Conservation (phyloP, 192 early-diverging fungal genomes). For the Coemansia sp. region DNA sequence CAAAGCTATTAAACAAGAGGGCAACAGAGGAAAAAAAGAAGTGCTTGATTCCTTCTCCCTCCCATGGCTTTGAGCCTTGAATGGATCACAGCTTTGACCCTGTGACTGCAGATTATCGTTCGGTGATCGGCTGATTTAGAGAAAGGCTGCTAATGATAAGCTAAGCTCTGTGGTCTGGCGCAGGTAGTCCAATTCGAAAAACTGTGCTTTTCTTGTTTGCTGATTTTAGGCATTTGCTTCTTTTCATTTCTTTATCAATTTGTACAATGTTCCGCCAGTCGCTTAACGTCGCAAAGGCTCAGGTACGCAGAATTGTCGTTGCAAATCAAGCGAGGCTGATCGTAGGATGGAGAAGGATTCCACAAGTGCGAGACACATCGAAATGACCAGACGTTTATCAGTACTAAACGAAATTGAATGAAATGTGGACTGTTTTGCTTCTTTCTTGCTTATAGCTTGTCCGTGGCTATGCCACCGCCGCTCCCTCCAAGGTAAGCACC, state of each 20-base stretch:
- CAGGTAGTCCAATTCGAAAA: background rate
- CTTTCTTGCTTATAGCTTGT: slow-evolving; percentile 50
- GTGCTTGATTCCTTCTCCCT: too few relatives aligned
- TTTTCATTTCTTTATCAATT: slow-evolving; percentile 1
- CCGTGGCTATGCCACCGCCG: slow-evolving; percentile 64
- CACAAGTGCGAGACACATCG: background rate
- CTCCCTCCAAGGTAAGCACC: slow-evolving; percentile 55
- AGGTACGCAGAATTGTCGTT: slow-evolving; percentile 34
- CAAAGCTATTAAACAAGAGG: too few relatives aligned
- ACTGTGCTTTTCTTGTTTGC: background rate
- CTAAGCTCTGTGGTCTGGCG: background rate
- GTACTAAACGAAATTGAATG: background rate
- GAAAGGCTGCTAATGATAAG: background rate
- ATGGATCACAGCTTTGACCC: background rate
- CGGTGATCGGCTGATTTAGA: background rate
- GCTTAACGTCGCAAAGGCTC: slow-evolving; percentile 48
- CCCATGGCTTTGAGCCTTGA: too few relatives aligned
- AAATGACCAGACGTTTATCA: background rate
- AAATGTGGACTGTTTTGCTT: background rate
- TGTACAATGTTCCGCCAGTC: slow-evolving; percentile 51
- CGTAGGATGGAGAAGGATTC: background rate
- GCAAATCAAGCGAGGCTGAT: background rate
- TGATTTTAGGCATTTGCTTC: background rate
- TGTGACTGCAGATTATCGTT: background rate
- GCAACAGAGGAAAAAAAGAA: background rate